phyloP scores from a whole-genome alignment of 768 basidiomycete genomes.

The Russula dissimulans region DNA sequence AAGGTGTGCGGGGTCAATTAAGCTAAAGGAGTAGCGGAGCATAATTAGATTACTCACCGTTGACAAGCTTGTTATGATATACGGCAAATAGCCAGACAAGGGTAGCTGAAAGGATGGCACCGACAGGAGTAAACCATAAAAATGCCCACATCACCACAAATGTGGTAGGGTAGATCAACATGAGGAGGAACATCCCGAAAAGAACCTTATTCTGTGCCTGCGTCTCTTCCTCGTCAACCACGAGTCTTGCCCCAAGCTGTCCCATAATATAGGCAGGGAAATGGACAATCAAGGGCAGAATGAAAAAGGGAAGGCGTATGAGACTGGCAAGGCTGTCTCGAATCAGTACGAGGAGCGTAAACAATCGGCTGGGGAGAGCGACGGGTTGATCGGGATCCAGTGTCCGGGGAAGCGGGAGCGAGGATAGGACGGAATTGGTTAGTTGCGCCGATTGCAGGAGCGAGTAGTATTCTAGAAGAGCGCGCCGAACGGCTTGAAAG shows the following conservation, averaged over 20 bases:
- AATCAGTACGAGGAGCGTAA: conserved; percentile 68
- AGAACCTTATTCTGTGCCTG: conserved; percentile 96
- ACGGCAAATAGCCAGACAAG: conserved; percentile 70
- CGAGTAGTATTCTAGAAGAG: conserved; percentile 82
- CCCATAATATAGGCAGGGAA: conserved; percentile 81
- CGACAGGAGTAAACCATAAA: conserved; percentile 64
- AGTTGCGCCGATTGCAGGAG: conserved; percentile 73
- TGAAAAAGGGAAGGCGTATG: conserved; percentile 78
- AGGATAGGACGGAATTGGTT: conserved; percentile 75
- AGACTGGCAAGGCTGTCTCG: conserved; percentile 66
- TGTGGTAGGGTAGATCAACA: conserved; percentile 71
- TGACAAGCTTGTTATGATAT: conserved; percentile 82
- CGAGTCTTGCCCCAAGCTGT: conserved; percentile 61
- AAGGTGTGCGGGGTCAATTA: background rate
- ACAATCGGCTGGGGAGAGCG: conserved; percentile 73
- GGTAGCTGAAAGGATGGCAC: conserved; percentile 59
- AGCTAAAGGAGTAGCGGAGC: background rate
- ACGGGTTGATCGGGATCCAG: conserved; percentile 70
- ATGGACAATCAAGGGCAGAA: conserved; percentile 76
- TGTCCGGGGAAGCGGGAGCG: conserved; percentile 73
- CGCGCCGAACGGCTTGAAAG: conserved; percentile 50
- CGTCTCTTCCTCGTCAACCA: conserved; percentile 84
- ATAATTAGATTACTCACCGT: conserved; percentile 45
- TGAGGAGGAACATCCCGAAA: conserved; percentile 65
- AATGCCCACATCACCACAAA: conserved; percentile 85